A percentile compares a stretch with the other conserved stretches of the same genome.
phyloP scores from a whole-genome alignment of 345 rosid genomes.

The Mangifera indica region DNA sequence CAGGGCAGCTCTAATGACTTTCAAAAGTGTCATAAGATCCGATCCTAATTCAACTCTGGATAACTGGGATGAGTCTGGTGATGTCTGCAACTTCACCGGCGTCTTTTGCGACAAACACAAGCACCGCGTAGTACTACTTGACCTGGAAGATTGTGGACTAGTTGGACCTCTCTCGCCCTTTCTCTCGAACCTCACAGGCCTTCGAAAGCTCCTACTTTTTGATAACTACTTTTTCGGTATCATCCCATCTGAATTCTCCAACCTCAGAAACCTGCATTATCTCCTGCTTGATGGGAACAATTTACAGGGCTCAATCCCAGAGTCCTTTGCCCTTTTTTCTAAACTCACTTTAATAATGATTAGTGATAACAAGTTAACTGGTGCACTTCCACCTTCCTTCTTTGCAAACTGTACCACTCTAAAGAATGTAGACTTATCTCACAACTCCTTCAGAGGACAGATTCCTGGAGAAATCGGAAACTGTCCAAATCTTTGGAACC shows the following conservation, averaged over 20 bases:
- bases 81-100: slow-evolving; percentile 46
- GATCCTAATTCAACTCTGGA: slow-evolving; percentile 37
- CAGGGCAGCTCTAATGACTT: slow-evolving; percentile 47
- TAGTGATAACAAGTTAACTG: slow-evolving; percentile 32
- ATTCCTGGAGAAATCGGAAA: slow-evolving; percentile 53
- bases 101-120: slow-evolving; percentile 32
- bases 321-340: slow-evolving; percentile 31
- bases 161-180: slow-evolving; percentile 39
- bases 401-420: slow-evolving; percentile 48
- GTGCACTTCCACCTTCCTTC: slow-evolving; percentile 38
- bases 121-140: slow-evolving; percentile 35
- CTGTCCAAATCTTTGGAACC: slow-evolving; percentile 31
- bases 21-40: slow-evolving; percentile 30
- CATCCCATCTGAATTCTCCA: slow-evolving; percentile 44
- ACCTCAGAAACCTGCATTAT: slow-evolving; percentile 29
- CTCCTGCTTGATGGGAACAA: slow-evolving; percentile 32
- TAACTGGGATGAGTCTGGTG: slow-evolving; percentile 38
- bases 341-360: slow-evolving; percentile 29
- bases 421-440: slow-evolving; percentile 40
- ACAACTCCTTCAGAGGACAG: slow-evolving; percentile 37
- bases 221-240: slow-evolving; percentile 40
- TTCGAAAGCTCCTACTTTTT: slow-evolving; percentile 29
- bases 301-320: slow-evolving; percentile 40
- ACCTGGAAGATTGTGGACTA: slow-evolving; percentile 26
- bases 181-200: slow-evolving; percentile 48